Evolutionary conservation across 192 early-diverging fungal species (phyloP), one percentile per base, ranked within the genome.

Genomic region (Phycomyces nitens): DNA sequence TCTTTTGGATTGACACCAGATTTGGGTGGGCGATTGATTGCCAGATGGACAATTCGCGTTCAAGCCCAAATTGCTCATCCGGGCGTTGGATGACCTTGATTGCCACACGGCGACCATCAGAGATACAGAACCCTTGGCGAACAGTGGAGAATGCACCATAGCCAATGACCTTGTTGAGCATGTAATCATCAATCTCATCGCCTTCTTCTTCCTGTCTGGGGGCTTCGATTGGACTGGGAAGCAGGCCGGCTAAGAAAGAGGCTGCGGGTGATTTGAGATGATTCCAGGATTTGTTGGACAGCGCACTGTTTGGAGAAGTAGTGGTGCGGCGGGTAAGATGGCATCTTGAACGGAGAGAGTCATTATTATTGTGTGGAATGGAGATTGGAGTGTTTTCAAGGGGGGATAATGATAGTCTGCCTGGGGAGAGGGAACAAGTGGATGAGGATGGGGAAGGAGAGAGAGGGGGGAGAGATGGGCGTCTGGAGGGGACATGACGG

Each of bases 61-160:
- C 81, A 18, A 93, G 67, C 21, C 62, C 51, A 18, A 22, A 27
- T 22, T 62, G 27, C 16, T 15, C 40, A n/a, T 53, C 56, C 44
- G 71, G 63, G 10, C 85, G 84, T 55, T 70, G 78, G 59, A 90
- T 79, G 49, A 91, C 75, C 75, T 93, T 93, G 66, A 89, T 66
- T 3, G 89, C 91, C 5, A 86, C 82, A 42, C 62, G 75, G 52
- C 70, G 69, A n/a, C 47, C 51, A 59, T 77, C 68, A 43, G 72
- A 75, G 15, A 82, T 77, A 26, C 70, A 71, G 56, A 42, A 72
- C 18, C 81, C 91, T 70, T 88, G 82, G 52, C 85, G 86, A 15
- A 93, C 92, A 27, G 78, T 65, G 3, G 88, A 89, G 62, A 91
- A 93, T 21, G 87, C 86, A 27, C 92, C 92, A 47, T 78, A 69